Conservation (phyloP, 1,284 basidiomycete genomes). For the Rhodotorula glutinis region DNA sequence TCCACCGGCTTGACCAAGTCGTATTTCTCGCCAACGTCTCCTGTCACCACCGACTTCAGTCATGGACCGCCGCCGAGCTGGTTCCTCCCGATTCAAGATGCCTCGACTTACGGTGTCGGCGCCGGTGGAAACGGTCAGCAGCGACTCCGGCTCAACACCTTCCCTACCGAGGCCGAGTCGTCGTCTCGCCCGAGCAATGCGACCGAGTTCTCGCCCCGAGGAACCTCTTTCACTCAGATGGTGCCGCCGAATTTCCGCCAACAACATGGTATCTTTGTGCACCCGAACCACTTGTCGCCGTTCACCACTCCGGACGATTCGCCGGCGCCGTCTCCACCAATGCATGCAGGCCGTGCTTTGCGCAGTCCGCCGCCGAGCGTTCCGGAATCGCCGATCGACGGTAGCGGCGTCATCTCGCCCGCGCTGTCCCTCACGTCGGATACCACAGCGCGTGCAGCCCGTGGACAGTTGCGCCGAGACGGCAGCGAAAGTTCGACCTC, state of each 20-base stretch:
- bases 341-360: conserved; percentile 2
- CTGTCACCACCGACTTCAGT: not conserved
- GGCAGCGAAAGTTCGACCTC: conserved; percentile 22
- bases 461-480: conserved; percentile 4
- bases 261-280: conserved; percentile 13
- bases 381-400: not conserved
- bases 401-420: not conserved
- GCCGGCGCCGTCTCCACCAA: conserved; percentile 24
- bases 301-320: conserved; percentile 32
- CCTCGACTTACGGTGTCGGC: conserved; percentile 12
- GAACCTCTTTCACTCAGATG: conserved; percentile 22
- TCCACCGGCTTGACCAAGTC: not conserved
- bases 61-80: conserved; percentile 1
- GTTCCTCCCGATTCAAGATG: conserved; percentile 20
- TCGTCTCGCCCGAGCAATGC: not conserved
- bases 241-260: conserved; percentile 36
- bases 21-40: conserved; percentile 19
- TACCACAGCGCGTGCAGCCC: not conserved
- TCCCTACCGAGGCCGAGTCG: not conserved
- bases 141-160: conserved; percentile 16
- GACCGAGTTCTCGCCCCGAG: not conserved
- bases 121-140: conserved; percentile 1
- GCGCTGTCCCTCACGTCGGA: conserved; percentile 1
- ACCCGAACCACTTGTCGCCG: conserved; percentile 22
- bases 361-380: conserved; percentile 24